A percentile compares a stretch with the other conserved stretches of the same genome.
These are phyloP conservation scores for Camelina neglecta DNA, from an alignment of 345 rosid species.

Conservation along the genomic window DNA sequence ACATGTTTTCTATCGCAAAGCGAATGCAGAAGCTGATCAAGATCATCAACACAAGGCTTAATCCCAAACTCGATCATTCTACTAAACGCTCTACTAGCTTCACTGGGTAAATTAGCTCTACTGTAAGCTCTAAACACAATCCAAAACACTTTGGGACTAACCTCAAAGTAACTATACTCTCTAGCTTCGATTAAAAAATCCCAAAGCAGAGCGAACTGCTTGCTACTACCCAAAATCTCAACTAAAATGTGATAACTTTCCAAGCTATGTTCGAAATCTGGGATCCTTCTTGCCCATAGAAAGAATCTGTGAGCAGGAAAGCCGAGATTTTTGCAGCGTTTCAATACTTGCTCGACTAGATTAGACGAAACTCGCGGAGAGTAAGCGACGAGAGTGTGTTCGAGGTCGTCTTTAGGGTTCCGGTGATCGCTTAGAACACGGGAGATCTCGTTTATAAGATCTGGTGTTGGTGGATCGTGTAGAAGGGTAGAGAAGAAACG, in stretches of 20 bases:
- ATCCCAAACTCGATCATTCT: constrained; percentile 86
- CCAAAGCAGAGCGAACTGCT: constrained; percentile 77
- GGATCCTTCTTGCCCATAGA: constrained; percentile 75
- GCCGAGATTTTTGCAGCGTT: constrained; percentile 81
- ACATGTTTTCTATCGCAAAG: constrained; percentile 75
- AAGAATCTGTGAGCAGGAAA: constrained; percentile 81
- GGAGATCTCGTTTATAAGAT: constrained; percentile 70
- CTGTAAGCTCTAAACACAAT: constrained; percentile 77
- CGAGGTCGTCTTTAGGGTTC: constrained; percentile 75
- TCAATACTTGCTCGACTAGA: constrained; percentile 77
- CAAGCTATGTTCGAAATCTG: constrained; percentile 62
- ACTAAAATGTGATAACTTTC: constrained; percentile 72
- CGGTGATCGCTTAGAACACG: constrained; percentile 81
- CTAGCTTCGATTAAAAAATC: constrained; percentile 73
- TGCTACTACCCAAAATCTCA: constrained; percentile 67
- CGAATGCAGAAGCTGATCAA: constrained; percentile 64
- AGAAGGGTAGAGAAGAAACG: constrained; percentile 38
- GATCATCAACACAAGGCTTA: constrained; percentile 61
- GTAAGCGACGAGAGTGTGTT: constrained; percentile 54
- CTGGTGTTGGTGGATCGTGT: constrained; percentile 42
- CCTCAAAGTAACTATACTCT: constrained; percentile 51
- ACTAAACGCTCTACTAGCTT: constrained; percentile 72
- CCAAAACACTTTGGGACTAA: constrained; percentile 64
- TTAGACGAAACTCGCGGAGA: constrained; percentile 58
- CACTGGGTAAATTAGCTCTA: constrained; percentile 70